phyloP scores from a whole-genome alignment of 345 rosid species.

The Citrus hindsii region DNA sequence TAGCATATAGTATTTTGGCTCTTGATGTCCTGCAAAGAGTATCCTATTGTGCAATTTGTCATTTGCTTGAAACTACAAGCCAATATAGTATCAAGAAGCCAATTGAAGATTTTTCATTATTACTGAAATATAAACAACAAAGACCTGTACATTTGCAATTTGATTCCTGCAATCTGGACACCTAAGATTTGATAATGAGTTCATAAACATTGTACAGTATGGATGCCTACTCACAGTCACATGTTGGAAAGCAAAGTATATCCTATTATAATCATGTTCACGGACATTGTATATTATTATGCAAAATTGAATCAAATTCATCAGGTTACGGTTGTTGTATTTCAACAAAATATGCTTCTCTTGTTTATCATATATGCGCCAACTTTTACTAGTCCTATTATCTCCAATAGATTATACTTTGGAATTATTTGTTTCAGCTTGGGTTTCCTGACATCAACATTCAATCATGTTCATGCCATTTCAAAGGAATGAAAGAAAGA shows the following conservation, averaged over 20 bases:
- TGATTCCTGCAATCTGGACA: neutral
- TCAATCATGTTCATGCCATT: neutral
- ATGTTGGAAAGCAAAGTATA: neutral
- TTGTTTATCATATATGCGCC: neutral
- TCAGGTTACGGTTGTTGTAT: neutral
- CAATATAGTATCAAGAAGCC: conserved; percentile 1
- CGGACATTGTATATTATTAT: neutral
- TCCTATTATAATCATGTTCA: neutral
- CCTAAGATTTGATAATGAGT: neutral
- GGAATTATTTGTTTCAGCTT: neutral
- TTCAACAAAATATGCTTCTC: neutral
- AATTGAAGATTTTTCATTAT: neutral
- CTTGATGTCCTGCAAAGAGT: neutral
- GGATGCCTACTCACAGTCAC: neutral
- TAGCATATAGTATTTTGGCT: conserved; percentile 8
- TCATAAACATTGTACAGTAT: neutral
- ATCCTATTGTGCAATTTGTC: neutral
- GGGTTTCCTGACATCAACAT: neutral
- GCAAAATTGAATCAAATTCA: neutral
- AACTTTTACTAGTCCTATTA: neutral
- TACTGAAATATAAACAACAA: neutral
- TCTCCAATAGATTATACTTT: neutral
- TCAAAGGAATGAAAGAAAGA: neutral
- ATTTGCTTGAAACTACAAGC: neutral
- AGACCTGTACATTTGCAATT: neutral